Evolutionary conservation across 2,329 filamentous ascomycete species (phyloP), one percentile per base, ranked within the genome.

Genomic region (Hymenoscyphus linearis): DNA sequence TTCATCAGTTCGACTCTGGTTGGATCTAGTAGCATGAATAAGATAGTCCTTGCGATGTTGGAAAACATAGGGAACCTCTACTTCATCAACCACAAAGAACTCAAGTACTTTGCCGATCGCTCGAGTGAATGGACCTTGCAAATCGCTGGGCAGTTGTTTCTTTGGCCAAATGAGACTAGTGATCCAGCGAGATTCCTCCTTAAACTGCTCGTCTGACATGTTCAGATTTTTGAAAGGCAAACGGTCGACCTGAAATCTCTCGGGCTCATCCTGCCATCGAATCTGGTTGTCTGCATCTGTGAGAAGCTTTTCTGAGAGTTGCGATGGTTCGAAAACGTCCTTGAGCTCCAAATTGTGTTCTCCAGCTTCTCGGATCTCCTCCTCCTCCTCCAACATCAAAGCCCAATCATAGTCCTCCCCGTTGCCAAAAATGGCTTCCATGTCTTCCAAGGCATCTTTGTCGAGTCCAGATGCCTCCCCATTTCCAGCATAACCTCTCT

Each of bases 1-100:
- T 1, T 83, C 85, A 68, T 91, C 86, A 9, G 93, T 88, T 61
- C 87, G 82, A 16, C 82, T 81, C 65, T 85, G 79, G 26, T 71
- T 74, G 6, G 83, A 82, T 71, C 90, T 92, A 66, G 87, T 88
- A 26, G 90, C 89, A 71, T 98, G 91, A 60, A 99, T 96, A 52
- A 99, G 83, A 72, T 98, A 99, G 74, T 99, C 95, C 75, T 97
- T 96, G 64, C 95, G 91, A 72, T 99, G 95, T 74, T 97, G 93
- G 75, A 97, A 97, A 68, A 99, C 95, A 74, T 96, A 99, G 0
- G 95, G 93, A 1, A 97, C 92, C 75, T 99, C 95, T 69, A 93
- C 91, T 68, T 96, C 91, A 66, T 98, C 93, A 3, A 93, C 86
- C 57, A 96, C 91, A 76, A 99, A 91, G 73, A 98, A 97, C 70